A percentile compares a stretch with the other conserved stretches of the same genome.
Evolutionary conservation across 2,329 filamentous ascomycete species (phyloP).

Genomic region (Alternaria alternata): DNA sequence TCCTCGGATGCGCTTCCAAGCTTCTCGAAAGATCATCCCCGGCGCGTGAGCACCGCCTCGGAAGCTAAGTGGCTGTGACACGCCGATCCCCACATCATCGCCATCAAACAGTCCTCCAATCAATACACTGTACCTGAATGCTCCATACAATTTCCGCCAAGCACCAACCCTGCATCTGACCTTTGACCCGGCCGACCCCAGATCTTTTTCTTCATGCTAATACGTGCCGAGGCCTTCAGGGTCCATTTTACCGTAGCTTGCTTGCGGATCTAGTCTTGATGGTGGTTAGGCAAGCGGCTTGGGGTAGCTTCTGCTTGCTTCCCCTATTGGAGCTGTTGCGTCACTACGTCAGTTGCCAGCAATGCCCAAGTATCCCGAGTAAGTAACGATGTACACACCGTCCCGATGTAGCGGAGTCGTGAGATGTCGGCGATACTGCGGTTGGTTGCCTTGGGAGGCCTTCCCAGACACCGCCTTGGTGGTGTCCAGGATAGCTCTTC

Average conservation of each 20-base stretch:
- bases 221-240: constrained; percentile 7
- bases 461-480: constrained; percentile 31
- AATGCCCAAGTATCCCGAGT: constrained; percentile 13
- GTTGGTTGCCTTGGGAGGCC: constrained; percentile 24
- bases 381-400: constrained; percentile 30
- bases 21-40: constrained; percentile 14
- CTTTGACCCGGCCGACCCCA: constrained; percentile 9
- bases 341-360: constrained; percentile 28
- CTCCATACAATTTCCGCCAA: constrained; percentile 10
- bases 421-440: constrained; percentile 14
- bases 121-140: constrained; percentile 42
- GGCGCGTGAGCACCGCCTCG: constrained; percentile 11
- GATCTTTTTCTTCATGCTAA: constrained; percentile 8
- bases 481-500: constrained; percentile 5
- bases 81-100: constrained; percentile 44
- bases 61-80: constrained; percentile 28
- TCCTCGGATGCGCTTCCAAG: constrained; percentile 3
- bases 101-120: constrained; percentile 35
- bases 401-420: neutral
- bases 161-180: constrained; percentile 28
- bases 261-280: constrained; percentile 6
- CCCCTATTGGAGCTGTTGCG: constrained; percentile 25
- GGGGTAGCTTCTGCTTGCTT: constrained; percentile 9
- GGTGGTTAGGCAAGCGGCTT: constrained; percentile 4
- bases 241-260: constrained; percentile 5